Base-by-base conservation (phyloP, 805 yeast species). In the Starmerella riodocensis region DNA sequence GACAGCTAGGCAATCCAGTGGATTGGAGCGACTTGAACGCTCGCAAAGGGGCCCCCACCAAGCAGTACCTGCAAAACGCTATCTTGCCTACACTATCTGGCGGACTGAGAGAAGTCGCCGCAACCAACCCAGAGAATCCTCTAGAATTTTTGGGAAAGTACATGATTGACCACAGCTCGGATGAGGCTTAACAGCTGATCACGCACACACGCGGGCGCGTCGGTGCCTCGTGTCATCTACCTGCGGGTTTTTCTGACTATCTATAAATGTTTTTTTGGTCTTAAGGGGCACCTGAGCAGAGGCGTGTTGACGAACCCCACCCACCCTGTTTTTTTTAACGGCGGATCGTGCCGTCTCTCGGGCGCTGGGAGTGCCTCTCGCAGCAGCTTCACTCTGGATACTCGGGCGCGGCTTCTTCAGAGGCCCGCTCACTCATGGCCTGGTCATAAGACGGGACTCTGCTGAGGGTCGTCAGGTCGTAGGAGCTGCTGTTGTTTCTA, bases 361-460 rank as follows among this genome's bases (percentile, higher is more conserved):
- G 11, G 25, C 11, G 25, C 11, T 7, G 25, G 11, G 25, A 6
- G n/a, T 27, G 14, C 6, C 6, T n/a, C 16, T 13, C 6, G 8
- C 17, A 4, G 6, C 8, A 18, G 14, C 9, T 7, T 29, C 35
- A 46, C 27, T 40, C 41, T 16, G 63, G 67, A 56, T 84, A 85
- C 2, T 71, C 69, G 0, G 96, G 96, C 2, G 94, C 76, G 20
- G 78, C 59, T 37, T 70, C 73, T 17, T 63, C 69, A 9, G 67
- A 59, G 5, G 60, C 62, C 6, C 45, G 46, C 33, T 68, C 75
- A 2, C 58, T 51, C 57, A 85, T 59, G 0, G 97, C 96, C 24
- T 80, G 76, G 6, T 69, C 70, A 58, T 88, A 88, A 0, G 94
- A 75, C 0, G 97, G 97, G 6, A 88, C 94, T 35, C 73, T 63